Evolutionary conservation across 306 rosid genomes (phyloP).

Genomic region (Quercus berberidifolia): DNA sequence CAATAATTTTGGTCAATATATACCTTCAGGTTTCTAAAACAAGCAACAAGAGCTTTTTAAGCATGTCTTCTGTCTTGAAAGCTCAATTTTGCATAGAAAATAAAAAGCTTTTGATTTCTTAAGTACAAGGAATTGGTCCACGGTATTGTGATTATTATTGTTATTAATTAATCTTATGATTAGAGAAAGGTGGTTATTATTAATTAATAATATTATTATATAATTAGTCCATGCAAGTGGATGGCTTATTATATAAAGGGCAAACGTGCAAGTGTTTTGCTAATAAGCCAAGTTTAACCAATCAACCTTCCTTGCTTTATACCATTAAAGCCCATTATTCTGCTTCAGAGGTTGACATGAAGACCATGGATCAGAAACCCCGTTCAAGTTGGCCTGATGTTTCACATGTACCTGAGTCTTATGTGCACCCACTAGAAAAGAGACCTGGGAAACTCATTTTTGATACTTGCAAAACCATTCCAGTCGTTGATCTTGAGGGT

Average conservation of each 20-base stretch:
- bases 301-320: neutral
- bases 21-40: neutral
- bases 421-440: constrained; percentile 40
- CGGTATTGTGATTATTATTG: neutral
- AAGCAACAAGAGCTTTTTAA: neutral
- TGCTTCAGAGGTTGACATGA: neutral
- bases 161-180: neutral
- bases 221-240: neutral
- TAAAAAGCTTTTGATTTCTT: neutral
- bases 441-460: constrained; percentile 25
- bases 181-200: too few species aligned
- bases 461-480: constrained; percentile 25
- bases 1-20: neutral
- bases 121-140: neutral
- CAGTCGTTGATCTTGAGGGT: constrained; percentile 46
- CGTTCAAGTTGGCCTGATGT: constrained; percentile 39
- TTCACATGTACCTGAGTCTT: constrained; percentile 34
- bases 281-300: neutral
- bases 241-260: neutral
- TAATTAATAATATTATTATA: neutral
- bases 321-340: neutral
- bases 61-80: neutral
- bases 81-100: neutral
- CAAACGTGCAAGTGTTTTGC: neutral
- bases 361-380: constrained; percentile 23